Evolutionary conservation across 2,329 filamentous ascomycete species (phyloP).

Genomic region (Sporothrix brunneoviolacea): DNA sequence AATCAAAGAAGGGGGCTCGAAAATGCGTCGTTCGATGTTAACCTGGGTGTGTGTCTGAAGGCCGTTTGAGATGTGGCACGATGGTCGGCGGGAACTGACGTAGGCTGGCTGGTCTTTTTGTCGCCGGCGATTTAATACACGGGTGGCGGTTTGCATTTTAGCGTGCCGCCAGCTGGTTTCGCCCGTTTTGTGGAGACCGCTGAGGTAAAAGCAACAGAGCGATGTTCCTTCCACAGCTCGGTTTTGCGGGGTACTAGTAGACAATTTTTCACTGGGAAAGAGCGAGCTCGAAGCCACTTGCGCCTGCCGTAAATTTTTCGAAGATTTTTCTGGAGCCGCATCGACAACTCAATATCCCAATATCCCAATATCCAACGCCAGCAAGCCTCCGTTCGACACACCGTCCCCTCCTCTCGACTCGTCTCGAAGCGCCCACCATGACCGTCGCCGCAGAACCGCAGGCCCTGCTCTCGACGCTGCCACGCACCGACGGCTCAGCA

Average conservation of each 20-base stretch:
- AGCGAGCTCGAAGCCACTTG: neutral
- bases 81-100: neutral
- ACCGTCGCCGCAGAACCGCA: conserved; percentile 40
- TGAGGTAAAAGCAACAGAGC: neutral
- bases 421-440: no score
- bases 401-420: neutral
- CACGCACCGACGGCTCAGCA: conserved; percentile 72
- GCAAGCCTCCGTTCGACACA: no score
- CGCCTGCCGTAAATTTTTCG: conserved; percentile 10
- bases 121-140: neutral
- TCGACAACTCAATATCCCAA: neutral
- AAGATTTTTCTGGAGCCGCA: neutral
- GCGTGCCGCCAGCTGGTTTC: neutral
- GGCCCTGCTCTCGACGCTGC: conserved; percentile 52
- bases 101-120: no score
- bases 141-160: neutral
- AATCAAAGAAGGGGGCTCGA: no score
- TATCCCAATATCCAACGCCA: no score
- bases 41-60: neutral
- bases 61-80: conserved; percentile 1
- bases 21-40: neutral
- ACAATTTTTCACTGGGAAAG: neutral
- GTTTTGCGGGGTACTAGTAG: neutral
- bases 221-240: neutral
- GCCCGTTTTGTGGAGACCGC: neutral